Base-by-base conservation (phyloP, 805 yeast genomes). In the Saccharomycopsis olivae region DNA sequence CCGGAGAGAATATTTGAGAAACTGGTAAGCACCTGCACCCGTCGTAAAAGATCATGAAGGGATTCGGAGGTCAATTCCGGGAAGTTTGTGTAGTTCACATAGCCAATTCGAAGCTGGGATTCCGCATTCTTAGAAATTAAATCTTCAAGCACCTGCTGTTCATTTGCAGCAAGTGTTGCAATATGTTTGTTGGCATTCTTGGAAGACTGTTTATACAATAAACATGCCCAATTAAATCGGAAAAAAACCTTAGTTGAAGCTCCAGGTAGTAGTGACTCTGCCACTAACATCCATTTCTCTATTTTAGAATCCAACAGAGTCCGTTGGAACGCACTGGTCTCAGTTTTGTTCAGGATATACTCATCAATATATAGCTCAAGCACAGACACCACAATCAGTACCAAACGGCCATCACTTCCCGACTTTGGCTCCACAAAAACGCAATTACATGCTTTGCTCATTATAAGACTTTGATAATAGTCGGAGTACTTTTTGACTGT, bases 21-120 rank as follows among this genome's bases (percentile, higher is more conserved):
- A 10, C 76, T 68, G 0, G 79, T 62, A 33, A 86, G 70, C 0
- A 89, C 83, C 20, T 75, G 73, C 11, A 83, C 64, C 37, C 85
- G 83, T 2, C 88, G 78, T 15, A 77, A 8, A 10, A 28, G 5
- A 5, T 28, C 30, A 5, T 60, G 49, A 85, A 84, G 65, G 4
- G 71, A 63, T 1, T 64, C 59, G 1, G 56, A 38, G 31, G 68
- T 75, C 2, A 88, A 56, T 1, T 65, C 60, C 2, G 85, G 78
- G 13, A 88, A 72, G 41, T 68, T 61, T 1, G 65, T 61, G 48
- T 69, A 80, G 52, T 87, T 86, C 1, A 74, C 66, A 54, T 71
- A 75, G 0, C 5, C 5, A 10, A 28, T 28, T 5, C 14, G 6
- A 10, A 28, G 8, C n/a, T 28, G 14, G n/a, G n/a, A 10, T 28